These are phyloP conservation scores for Lactarius psammicola DNA, from an alignment of 768 basidiomycete species.

Conservation along the genomic window DNA sequence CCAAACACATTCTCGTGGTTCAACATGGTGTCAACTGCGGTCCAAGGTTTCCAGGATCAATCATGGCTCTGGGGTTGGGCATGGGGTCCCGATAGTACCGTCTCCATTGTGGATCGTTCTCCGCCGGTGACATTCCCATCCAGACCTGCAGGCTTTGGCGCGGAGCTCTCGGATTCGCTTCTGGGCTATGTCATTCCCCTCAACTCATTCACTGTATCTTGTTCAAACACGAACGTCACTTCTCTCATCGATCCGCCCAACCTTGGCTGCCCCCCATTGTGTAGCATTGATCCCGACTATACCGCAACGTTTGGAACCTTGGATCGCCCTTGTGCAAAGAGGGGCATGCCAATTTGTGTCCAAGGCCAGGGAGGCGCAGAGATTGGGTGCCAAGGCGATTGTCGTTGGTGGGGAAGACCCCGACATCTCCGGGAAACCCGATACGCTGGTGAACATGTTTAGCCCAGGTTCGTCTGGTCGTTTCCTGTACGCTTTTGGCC, in stretches of 20 bases:
- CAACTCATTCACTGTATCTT: conserved; percentile 41
- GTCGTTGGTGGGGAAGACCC: conserved; percentile 88
- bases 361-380: conserved; percentile 58
- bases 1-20: conserved; percentile 28
- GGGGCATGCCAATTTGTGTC: conserved; percentile 89
- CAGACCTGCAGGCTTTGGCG: conserved; percentile 73
- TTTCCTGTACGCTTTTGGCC: conserved; percentile 13
- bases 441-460: conserved; percentile 87
- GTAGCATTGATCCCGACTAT: conserved; percentile 51
- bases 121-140: conserved; percentile 71
- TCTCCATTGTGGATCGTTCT: conserved; percentile 73
- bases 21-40: conserved; percentile 30
- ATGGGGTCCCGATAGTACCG: conserved; percentile 45
- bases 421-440: conserved; percentile 60
- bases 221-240: conserved; percentile 35
- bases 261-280: conserved; percentile 68
- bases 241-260: conserved; percentile 38
- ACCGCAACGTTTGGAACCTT: conserved; percentile 64
- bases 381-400: conserved; percentile 78
- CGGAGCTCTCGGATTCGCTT: conserved; percentile 56
- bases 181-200: conserved; percentile 41
- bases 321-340: conserved; percentile 90
- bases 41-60: conserved; percentile 32
- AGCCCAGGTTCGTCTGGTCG: conserved; percentile 62
- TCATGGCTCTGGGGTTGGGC: conserved; percentile 42